A percentile compares a stretch with the other conserved stretches of the same genome.
Conservation (phyloP, 352 stramenopile genomes). For the Phytophthora tentaculata region DNA sequence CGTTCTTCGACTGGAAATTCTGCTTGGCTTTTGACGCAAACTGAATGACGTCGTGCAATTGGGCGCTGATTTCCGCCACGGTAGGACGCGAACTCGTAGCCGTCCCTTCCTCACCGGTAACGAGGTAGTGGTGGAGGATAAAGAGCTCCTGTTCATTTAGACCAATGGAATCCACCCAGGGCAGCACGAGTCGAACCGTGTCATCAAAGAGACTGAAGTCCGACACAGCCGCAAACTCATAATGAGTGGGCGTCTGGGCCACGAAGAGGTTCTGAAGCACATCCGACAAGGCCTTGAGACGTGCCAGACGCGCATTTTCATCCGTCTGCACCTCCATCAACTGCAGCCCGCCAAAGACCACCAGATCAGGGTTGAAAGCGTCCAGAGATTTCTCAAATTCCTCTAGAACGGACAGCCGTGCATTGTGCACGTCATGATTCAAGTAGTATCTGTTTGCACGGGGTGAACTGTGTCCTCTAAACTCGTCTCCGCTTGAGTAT, state of each 20-base stretch:
- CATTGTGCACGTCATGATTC: conserved; percentile 89
- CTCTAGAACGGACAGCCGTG: conserved; percentile 77
- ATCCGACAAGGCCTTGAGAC: conserved; percentile 67
- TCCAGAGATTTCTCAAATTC: conserved; percentile 73
- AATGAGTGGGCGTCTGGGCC: conserved; percentile 70
- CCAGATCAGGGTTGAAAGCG: conserved; percentile 66
- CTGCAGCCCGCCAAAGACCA: conserved; percentile 84
- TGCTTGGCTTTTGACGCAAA: conserved; percentile 56
- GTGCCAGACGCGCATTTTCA: conserved; percentile 49
- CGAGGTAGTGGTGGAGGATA: conserved; percentile 83
- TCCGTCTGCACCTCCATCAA: conserved; percentile 87
- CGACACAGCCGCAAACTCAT: conserved; percentile 85
- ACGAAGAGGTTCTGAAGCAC: conserved; percentile 76
- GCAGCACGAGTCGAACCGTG: conserved; percentile 77
- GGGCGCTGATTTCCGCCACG: conserved; percentile 73
- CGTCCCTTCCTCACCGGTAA: conserved; percentile 74
- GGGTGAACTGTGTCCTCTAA: conserved; percentile 64
- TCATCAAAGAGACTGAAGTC: conserved; percentile 88
- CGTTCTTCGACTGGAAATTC: conserved; percentile 41
- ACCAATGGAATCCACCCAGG: conserved; percentile 81
- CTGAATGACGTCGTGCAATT: conserved; percentile 76
- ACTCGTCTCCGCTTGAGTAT: conserved; percentile 71
- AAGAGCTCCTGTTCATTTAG: conserved; percentile 87
- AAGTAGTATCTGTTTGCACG: conserved; percentile 87
- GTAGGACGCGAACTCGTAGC: conserved; percentile 79